Percentiles rank a stretch among this genome's conserved stretches.
phyloP scores from a whole-genome alignment of 345 rosid genomes.

The Citrus cavaleriei region DNA sequence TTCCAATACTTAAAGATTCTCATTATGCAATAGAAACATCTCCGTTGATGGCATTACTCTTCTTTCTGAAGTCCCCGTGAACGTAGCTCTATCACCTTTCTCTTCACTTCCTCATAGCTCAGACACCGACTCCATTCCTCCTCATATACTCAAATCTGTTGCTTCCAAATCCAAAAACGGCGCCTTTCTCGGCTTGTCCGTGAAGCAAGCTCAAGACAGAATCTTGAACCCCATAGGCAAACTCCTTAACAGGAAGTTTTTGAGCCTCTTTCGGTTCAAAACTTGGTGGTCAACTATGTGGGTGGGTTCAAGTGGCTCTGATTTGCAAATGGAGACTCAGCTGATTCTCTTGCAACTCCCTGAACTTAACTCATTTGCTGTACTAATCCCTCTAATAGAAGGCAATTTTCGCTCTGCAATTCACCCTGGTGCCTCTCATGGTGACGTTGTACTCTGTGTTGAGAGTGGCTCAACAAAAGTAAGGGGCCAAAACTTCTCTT shows the following conservation, averaged over 20 bases:
- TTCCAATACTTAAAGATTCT: background rate
- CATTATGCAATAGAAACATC: constrained; percentile 9
- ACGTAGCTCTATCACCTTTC: constrained; percentile 25
- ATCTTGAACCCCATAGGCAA: constrained; percentile 25
- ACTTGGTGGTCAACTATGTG: constrained; percentile 42
- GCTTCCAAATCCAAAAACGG: constrained; percentile 19
- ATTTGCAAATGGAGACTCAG: constrained; percentile 38
- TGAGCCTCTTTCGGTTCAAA: constrained; percentile 36
- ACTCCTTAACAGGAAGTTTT: constrained; percentile 22
- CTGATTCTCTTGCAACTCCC: constrained; percentile 32
- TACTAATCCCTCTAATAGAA: constrained; percentile 26
- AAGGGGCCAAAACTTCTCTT: constrained; percentile 20
- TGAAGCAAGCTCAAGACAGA: constrained; percentile 13
- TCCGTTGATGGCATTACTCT: constrained; percentile 19
- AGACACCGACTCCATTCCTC: constrained; percentile 13
- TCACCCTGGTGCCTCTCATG: constrained; percentile 23
- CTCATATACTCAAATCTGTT: constrained; percentile 16
- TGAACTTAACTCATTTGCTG: constrained; percentile 22
- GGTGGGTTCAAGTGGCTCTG: constrained; percentile 35
- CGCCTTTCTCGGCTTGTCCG: constrained; percentile 28
- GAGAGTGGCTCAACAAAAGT: constrained; percentile 36
- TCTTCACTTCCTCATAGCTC: constrained; percentile 9
- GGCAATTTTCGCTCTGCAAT: constrained; percentile 28
- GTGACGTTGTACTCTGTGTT: constrained; percentile 27
- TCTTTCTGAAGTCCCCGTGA: constrained; percentile 30